Percentiles rank a stretch among this genome's conserved stretches.
Evolutionary conservation across 805 yeast genomes (phyloP).

Genomic region (Sporopachydermia quercuum): DNA sequence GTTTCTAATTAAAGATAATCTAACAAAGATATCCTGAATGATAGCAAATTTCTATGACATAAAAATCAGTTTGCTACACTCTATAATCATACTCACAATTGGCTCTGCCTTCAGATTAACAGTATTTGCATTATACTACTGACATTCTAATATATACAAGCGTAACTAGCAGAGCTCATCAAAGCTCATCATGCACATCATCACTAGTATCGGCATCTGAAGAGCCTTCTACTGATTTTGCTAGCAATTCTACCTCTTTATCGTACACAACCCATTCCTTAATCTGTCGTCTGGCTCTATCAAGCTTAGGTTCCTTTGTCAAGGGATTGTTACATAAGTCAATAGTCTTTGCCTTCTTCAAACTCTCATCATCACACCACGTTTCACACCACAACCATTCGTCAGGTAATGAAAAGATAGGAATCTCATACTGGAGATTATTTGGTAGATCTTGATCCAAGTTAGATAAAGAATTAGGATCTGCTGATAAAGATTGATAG

Average conservation of each 20-base stretch:
- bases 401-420: slow-evolving; percentile 59
- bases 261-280: slow-evolving; percentile 70
- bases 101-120: no score
- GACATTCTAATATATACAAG: no score
- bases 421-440: slow-evolving; percentile 53
- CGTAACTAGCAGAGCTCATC: no score
- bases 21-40: no score
- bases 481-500: slow-evolving; percentile 69
- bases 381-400: slow-evolving; percentile 94
- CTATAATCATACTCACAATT: no score
- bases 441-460: slow-evolving; percentile 93
- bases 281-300: slow-evolving; percentile 56
- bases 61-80: no score
- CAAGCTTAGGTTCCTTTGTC: slow-evolving; percentile 66
- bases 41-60: no score
- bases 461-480: slow-evolving; percentile 64
- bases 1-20: no score
- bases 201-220: background rate
- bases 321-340: slow-evolving; percentile 77
- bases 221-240: slow-evolving; percentile 8
- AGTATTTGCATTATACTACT: no score
- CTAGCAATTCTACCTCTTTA: slow-evolving; percentile 27
- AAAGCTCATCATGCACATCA: background rate
- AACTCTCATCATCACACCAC: slow-evolving; percentile 62
- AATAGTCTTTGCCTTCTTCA: slow-evolving; percentile 55